These are phyloP conservation scores for Lactarius psammicola DNA, from an alignment of 768 basidiomycete genomes.

Conservation along the genomic window DNA sequence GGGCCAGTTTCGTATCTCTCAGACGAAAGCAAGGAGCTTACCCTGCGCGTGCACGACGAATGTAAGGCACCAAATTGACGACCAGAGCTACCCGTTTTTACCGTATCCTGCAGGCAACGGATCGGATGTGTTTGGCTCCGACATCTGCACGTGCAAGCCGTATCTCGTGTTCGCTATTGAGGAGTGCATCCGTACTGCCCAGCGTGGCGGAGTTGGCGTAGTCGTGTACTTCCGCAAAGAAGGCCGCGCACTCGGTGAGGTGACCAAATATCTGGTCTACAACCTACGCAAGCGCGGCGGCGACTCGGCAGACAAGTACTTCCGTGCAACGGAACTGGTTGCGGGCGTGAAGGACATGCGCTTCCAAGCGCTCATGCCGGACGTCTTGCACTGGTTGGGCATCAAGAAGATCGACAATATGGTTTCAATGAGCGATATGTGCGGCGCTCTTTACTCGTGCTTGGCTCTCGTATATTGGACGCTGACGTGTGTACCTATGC, in stretches of 20 bases:
- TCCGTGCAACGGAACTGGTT: constrained; percentile 89
- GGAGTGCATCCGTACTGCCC: constrained; percentile 83
- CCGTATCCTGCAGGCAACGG: constrained; percentile 65
- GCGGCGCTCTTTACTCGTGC: constrained; percentile 28
- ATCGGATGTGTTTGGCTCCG: constrained; percentile 93
- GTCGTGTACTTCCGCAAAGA: constrained; percentile 96
- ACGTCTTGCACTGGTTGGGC: constrained; percentile 93
- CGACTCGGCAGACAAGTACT: constrained; percentile 91
- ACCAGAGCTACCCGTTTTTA: background rate
- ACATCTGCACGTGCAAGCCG: constrained; percentile 91
- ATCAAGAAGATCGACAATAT: constrained; percentile 87
- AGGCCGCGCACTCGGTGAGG: constrained; percentile 90
- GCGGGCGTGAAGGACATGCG: constrained; percentile 96
- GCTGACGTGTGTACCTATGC: background rate
- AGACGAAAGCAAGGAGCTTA: constrained; percentile 76
- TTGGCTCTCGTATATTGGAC: background rate
- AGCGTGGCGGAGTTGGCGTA: constrained; percentile 85
- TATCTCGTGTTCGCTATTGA: constrained; percentile 92
- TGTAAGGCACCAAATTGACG: constrained; percentile 47
- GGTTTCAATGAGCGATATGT: constrained; percentile 91
- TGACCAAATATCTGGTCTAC: constrained; percentile 94
- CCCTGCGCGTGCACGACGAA: constrained; percentile 90
- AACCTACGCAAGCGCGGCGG: constrained; percentile 94
- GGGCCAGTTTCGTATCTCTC: constrained; percentile 78
- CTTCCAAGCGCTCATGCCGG: constrained; percentile 95